Evolutionary conservation across 2,329 filamentous ascomycete genomes (phyloP).

Genomic region (Colletotrichum sp.): DNA sequence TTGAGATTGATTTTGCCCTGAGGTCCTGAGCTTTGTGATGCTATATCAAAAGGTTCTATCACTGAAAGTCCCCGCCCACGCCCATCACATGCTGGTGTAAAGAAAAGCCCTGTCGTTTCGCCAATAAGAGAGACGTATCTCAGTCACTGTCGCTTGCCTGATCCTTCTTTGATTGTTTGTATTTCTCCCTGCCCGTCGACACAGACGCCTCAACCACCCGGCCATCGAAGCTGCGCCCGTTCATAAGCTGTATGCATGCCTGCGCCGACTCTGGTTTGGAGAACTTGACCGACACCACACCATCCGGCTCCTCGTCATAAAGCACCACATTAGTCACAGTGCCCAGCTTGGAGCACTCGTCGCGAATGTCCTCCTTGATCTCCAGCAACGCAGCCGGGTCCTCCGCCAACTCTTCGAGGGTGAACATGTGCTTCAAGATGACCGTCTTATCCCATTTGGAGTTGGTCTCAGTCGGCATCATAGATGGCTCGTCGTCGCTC

Average conservation of each 20-base stretch:
- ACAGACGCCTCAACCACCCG: constrained; percentile 74
- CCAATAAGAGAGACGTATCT: constrained; percentile 38
- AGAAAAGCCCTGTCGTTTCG: constrained; percentile 28
- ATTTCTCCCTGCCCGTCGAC: constrained; percentile 74
- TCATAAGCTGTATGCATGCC: constrained; percentile 76
- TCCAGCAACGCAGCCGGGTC: constrained; percentile 84
- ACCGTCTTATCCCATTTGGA: constrained; percentile 78
- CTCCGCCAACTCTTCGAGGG: constrained; percentile 80
- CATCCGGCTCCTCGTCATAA: constrained; percentile 85
- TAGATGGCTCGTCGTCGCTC: constrained; percentile 82
- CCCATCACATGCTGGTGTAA: background rate
- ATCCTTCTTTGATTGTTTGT: constrained; percentile 69
- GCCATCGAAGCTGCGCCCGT: constrained; percentile 80
- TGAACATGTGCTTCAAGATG: constrained; percentile 93
- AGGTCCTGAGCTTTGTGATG: background rate
- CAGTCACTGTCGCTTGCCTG: constrained; percentile 50
- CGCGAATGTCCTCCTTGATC: constrained; percentile 92
- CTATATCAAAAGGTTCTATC: background rate
- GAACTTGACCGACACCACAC: constrained; percentile 87
- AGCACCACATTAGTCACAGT: constrained; percentile 89
- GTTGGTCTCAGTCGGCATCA: constrained; percentile 47
- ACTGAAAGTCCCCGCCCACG: background rate
- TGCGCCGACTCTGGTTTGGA: constrained; percentile 71
- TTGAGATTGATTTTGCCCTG: background rate
- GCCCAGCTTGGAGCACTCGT: constrained; percentile 87